These are phyloP conservation scores for Anthracocystis panici-leucophaei DNA, from an alignment of 1,284 basidiomycete genomes.

Conservation along the genomic window DNA sequence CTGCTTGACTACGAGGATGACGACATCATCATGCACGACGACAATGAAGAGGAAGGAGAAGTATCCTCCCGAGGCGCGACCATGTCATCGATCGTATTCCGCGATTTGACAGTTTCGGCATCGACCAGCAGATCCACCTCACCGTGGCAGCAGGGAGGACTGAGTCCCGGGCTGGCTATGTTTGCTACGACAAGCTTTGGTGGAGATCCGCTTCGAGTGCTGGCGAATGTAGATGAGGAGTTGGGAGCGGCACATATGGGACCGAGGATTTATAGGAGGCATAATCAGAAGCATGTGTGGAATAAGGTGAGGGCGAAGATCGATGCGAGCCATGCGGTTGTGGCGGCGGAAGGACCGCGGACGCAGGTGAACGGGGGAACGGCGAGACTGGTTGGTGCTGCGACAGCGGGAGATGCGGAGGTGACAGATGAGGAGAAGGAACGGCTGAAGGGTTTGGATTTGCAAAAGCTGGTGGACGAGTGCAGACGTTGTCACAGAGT, in stretches of 20 bases:
- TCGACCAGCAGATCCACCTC: slow-evolving; percentile 27
- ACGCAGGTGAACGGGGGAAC: too few relatives aligned
- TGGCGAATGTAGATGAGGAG: slow-evolving; percentile 45
- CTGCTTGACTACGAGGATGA: slow-evolving; percentile 24
- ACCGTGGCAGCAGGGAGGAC: slow-evolving; percentile 30
- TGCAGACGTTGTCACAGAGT: slow-evolving; percentile 25
- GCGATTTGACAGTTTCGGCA: slow-evolving; percentile 34
- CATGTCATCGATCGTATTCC: slow-evolving; percentile 52
- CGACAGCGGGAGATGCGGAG: not conserved
- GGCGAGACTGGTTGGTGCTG: not conserved
- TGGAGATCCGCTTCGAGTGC: slow-evolving; percentile 39
- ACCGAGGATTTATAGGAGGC: slow-evolving; percentile 44
- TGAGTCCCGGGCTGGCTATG: slow-evolving; percentile 42
- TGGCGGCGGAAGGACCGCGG: not conserved
- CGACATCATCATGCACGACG: slow-evolving; percentile 20
- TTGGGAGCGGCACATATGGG: slow-evolving; percentile 50
- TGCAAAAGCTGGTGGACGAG: slow-evolving; percentile 35
- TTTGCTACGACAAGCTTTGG: slow-evolving; percentile 39
- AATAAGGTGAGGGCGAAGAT: slow-evolving; percentile 32
- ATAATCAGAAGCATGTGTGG: slow-evolving; percentile 43
- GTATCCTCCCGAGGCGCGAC: slow-evolving; percentile 45
- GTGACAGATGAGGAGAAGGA: slow-evolving; percentile 10
- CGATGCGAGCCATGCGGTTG: slow-evolving; percentile 15
- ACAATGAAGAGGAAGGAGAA: slow-evolving; percentile 29
- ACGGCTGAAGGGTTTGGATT: slow-evolving; percentile 5